Evolutionary conservation across 495 filamentous ascomycete species (phyloP), one percentile per base, ranked within the genome.

Genomic region (Aspergillus cristatus): DNA sequence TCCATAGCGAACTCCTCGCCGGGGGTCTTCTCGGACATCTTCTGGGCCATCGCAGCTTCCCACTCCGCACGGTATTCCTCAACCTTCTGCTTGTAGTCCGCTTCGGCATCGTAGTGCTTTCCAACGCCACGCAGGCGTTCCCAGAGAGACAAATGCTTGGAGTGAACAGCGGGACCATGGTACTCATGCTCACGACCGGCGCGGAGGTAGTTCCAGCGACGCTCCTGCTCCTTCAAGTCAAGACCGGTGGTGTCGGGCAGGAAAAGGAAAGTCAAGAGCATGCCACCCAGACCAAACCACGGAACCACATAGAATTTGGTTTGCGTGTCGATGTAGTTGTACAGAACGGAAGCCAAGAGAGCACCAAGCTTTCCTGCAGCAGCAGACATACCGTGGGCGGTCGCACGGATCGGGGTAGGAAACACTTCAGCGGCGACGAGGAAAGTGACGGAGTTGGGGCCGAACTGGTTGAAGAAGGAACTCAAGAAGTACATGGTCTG

Each of bases 401-500:
- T 86, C 35, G 87, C 87, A 48, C 88, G 84, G 42, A 95, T 80
- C 3, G 85, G 82, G 0, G 87, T 93, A 1, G 88, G 88, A 70
- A 79, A 95, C 8, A 90, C 84, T 56, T 95, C 88, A 18, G 85
- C 88, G 18, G 88, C 87, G 14, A 90, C 84, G 40, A 94, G 70
- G 80, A 95, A 94, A 35, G 86, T 89, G 38, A 93, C 84, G 37
- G 75, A 76, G 71, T 94, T 95, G 60, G 88, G 86, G 6, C 88
- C 86, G 51, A 95, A 94, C 58, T 95, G 88, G 70, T 91, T 93
- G 78, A 95, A 95, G 71, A 95, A 94, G 28, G 81, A 86, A 32
- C 82, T 84, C 33, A 91, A 58, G 69, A 89, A 95, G 71, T 94
- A 75, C 83, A 95, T 91, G 43, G 86, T 75, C 61, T 91, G 86